Percentiles rank a stretch among this genome's conserved stretches.
These are phyloP conservation scores for Xylaria palmicola DNA, from an alignment of 495 filamentous ascomycete species.

Conservation along the genomic window DNA sequence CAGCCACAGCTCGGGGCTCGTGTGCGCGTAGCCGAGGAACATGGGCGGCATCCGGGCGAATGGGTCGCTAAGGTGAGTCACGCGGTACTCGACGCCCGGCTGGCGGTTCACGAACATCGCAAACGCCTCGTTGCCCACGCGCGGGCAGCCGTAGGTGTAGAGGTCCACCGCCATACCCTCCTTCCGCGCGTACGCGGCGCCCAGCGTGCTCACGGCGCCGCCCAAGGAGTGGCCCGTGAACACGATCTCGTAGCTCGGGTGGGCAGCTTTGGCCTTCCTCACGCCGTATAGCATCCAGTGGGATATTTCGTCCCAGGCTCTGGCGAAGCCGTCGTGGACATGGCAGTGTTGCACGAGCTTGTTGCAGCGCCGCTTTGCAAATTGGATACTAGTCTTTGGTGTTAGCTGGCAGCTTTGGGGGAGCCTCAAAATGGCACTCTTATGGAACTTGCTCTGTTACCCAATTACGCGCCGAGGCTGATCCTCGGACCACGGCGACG, in stretches of 20 bases:
- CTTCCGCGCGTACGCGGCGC: slow-evolving; percentile 57
- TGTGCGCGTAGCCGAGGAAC: slow-evolving; percentile 56
- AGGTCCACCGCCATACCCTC: slow-evolving; percentile 41
- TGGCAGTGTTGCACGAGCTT: slow-evolving; percentile 30
- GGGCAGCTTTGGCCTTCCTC: slow-evolving; percentile 22
- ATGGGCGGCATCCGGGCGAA: slow-evolving; percentile 63
- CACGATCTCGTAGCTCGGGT: slow-evolving; percentile 55
- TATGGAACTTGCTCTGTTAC: slow-evolving; percentile 56
- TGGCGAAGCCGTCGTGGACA: slow-evolving; percentile 42
- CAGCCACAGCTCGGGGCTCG: slow-evolving; percentile 67
- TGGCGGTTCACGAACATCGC: slow-evolving; percentile 54
- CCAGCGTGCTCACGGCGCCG: slow-evolving; percentile 62
- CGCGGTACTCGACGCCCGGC: slow-evolving; percentile 54
- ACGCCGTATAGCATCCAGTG: slow-evolving; percentile 23
- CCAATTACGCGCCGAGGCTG: slow-evolving; percentile 62
- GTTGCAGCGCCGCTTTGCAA: slow-evolving; percentile 27
- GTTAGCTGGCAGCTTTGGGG: not conserved
- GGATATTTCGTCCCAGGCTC: slow-evolving; percentile 37
- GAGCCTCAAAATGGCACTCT: too few relatives aligned
- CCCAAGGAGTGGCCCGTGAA: slow-evolving; percentile 70
- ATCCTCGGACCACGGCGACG: slow-evolving; percentile 70
- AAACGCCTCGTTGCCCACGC: slow-evolving; percentile 60
- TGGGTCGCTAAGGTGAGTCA: slow-evolving; percentile 67
- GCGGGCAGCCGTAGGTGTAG: slow-evolving; percentile 69
- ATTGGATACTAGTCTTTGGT: not conserved